Evolutionary conservation across 495 filamentous ascomycete genomes (phyloP).

Genomic region (Hypoxylon rickii): DNA sequence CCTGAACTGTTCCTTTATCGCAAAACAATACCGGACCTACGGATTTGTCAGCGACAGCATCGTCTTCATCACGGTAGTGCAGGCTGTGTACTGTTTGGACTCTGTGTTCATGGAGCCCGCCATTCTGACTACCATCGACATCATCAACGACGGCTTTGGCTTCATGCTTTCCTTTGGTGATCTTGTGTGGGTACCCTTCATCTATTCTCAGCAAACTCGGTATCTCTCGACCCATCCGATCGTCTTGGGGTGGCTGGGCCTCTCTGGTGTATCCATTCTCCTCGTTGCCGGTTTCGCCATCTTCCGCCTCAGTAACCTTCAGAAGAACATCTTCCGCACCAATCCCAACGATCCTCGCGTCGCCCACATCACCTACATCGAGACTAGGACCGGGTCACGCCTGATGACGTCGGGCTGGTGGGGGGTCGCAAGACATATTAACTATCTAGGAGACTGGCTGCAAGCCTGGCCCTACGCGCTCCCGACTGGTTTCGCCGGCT

Average conservation of each 20-base stretch:
- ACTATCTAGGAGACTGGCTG: conserved; percentile 97
- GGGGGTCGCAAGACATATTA: conserved; percentile 91
- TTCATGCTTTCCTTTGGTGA: conserved; percentile 97
- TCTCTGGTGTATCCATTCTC: conserved; percentile 64
- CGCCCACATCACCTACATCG: conserved; percentile 80
- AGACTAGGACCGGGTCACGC: conserved; percentile 80
- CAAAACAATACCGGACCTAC: conserved; percentile 82
- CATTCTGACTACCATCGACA: conserved; percentile 94
- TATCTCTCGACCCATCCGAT: conserved; percentile 86
- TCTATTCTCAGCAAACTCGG: conserved; percentile 83
- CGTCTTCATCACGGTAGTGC: conserved; percentile 75
- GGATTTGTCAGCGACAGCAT: conserved; percentile 89
- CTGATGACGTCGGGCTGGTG: conserved; percentile 93
- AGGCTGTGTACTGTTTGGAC: conserved; percentile 85
- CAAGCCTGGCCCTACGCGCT: conserved; percentile 92
- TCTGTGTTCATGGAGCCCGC: conserved; percentile 87
- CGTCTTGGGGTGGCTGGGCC: conserved; percentile 68
- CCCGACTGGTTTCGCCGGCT: conserved; percentile 86
- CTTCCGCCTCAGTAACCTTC: conserved; percentile 88
- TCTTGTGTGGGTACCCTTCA: conserved; percentile 90
- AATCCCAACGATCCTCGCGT: conserved; percentile 83
- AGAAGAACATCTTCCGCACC: conserved; percentile 93
- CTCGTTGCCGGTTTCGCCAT: conserved; percentile 77
- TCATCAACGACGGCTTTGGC: conserved; percentile 93
- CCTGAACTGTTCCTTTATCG: conserved; percentile 81